These are phyloP conservation scores for Trypanosoma congolense DNA, from an alignment of 208 protist species.

Conservation along the genomic window DNA sequence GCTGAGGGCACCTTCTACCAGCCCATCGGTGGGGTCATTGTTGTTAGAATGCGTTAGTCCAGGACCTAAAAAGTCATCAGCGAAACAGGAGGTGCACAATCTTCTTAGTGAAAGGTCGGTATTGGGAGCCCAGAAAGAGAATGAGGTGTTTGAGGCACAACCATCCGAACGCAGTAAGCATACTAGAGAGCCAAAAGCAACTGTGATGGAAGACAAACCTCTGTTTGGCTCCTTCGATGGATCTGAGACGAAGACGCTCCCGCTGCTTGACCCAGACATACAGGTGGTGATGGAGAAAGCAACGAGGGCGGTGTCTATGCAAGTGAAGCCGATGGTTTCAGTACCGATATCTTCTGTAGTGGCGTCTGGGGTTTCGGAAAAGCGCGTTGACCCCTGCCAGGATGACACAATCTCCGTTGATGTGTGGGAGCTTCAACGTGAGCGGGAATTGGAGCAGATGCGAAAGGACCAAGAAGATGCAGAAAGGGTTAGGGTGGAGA, in stretches of 20 bases:
- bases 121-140: too few species aligned
- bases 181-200: conserved; percentile 2
- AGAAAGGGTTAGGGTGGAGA: conserved; percentile 38
- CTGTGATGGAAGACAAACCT: conserved; percentile 19
- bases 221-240: conserved; percentile 14
- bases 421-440: conserved; percentile 79
- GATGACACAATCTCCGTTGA: conserved; percentile 56
- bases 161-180: background rate
- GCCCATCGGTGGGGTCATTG: too few species aligned
- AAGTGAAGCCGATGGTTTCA: conserved; percentile 22
- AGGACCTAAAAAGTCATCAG: too few species aligned
- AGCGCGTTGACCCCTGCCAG: conserved; percentile 1
- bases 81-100: background rate
- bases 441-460: conserved; percentile 67
- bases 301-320: background rate
- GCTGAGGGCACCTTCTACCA: too few species aligned
- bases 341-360: conserved; percentile 16
- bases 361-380: background rate
- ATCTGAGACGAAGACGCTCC: background rate
- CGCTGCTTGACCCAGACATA: conserved; percentile 7
- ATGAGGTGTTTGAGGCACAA: too few species aligned
- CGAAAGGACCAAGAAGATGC: conserved; percentile 53
- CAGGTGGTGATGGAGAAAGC: conserved; percentile 6
- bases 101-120: too few species aligned
- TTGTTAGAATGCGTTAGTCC: too few species aligned